These are phyloP conservation scores for Volvox carteri DNA, from an alignment of 163 green algal genomes.

Conservation along the genomic window DNA sequence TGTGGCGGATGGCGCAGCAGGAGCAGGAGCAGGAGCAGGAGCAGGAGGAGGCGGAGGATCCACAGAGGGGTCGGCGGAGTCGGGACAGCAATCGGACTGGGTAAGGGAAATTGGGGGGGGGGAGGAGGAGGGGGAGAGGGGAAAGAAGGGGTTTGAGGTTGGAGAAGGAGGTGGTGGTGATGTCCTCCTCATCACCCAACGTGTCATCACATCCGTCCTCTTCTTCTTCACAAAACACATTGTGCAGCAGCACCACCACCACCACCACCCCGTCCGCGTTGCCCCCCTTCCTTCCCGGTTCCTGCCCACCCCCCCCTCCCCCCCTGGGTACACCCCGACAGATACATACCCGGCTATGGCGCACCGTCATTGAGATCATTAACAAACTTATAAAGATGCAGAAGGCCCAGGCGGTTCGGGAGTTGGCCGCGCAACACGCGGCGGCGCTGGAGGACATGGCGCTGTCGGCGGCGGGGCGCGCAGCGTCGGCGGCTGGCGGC, in stretches of 20 bases:
- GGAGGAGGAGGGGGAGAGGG: background rate
- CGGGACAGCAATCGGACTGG: no score
- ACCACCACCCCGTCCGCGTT: no score
- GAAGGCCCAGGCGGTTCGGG: slow-evolving; percentile 35
- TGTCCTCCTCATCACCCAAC: no score
- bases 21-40: no score
- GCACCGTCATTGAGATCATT: slow-evolving; percentile 24
- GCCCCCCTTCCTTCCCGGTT: no score
- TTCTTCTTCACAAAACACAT: background rate
- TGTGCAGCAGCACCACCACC: background rate
- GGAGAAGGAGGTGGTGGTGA: background rate
- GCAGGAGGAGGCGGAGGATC: no score
- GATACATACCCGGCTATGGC: slow-evolving; percentile 9
- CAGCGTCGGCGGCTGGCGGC: slow-evolving; percentile 13
- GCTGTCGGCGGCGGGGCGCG: background rate
- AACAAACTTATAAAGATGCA: slow-evolving; percentile 24
- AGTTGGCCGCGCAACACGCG: slow-evolving; percentile 25
- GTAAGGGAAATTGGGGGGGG: no score
- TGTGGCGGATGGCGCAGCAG: no score
- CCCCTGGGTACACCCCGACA: background rate
- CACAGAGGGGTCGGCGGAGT: no score
- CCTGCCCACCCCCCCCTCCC: slow-evolving; percentile 4
- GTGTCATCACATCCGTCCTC: background rate
- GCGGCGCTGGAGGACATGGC: slow-evolving; percentile 39
- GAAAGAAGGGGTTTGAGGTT: background rate